Conservation (phyloP, 75 land plant genomes). For the Azolla pinnata region DNA sequence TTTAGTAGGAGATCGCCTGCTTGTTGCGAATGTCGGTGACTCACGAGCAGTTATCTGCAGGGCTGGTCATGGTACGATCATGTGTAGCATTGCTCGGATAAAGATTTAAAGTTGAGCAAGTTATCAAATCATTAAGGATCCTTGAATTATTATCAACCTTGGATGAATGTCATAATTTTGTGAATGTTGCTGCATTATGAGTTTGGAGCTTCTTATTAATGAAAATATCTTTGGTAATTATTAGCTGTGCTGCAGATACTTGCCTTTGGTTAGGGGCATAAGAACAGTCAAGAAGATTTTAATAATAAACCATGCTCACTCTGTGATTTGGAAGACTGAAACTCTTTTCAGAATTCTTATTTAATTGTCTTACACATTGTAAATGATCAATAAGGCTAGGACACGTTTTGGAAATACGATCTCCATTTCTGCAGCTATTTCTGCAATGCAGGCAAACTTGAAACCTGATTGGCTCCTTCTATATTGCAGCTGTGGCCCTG, state of each 20-base stretch:
- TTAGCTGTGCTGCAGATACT: too few species aligned
- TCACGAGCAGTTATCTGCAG: constrained; percentile 76
- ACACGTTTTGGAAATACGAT: background rate
- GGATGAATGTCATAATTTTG: background rate
- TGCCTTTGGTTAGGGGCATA: too few species aligned
- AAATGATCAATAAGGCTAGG: background rate
- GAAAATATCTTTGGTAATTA: background rate
- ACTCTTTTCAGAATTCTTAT: constrained; percentile 6
- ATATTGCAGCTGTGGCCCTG: constrained; percentile 58
- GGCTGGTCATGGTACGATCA: constrained; percentile 58
- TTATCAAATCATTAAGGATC: too few species aligned
- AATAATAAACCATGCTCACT: too few species aligned
- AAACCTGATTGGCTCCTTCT: background rate
- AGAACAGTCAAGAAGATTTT: too few species aligned
- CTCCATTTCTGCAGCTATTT: background rate
- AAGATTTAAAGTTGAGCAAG: too few species aligned
- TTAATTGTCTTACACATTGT: background rate
- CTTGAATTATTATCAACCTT: background rate
- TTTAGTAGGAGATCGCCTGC: constrained; percentile 63
- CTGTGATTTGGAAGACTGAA: background rate
- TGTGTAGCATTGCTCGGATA: too few species aligned
- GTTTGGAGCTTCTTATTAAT: background rate
- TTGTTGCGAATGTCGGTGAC: constrained; percentile 94
- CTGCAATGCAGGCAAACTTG: background rate
- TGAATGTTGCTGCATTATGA: background rate